phyloP scores from a whole-genome alignment of 2,329 filamentous ascomycete species.

The Cytospora piceae region DNA sequence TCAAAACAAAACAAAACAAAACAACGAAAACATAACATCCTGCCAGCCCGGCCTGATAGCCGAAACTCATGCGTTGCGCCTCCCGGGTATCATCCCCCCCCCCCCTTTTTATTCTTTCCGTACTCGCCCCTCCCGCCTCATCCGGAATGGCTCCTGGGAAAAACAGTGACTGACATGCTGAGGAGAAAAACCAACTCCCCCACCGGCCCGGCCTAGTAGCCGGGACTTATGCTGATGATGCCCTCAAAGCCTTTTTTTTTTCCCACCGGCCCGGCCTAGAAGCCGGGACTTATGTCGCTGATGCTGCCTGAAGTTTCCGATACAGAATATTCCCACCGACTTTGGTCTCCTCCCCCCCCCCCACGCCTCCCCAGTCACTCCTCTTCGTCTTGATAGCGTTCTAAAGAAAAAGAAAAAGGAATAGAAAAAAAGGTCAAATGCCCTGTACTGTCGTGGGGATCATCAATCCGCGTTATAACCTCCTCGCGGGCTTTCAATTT shows the following conservation, averaged over 20 bases:
- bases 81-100: background rate
- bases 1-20: background rate
- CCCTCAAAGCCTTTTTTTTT: no score
- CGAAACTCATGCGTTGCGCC: conserved; percentile 13
- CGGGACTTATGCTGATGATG: conserved; percentile 14
- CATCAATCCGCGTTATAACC: background rate
- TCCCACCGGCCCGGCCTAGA: background rate
- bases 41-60: conserved; percentile 6
- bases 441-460: background rate
- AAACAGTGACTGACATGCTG: background rate
- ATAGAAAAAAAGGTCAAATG: no score
- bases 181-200: conserved; percentile 5
- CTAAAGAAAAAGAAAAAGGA: background rate
- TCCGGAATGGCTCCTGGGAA: conserved; percentile 7
- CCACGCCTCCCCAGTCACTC: no score
- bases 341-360: background rate
- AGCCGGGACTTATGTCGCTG: conserved; percentile 18
- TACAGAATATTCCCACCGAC: conserved; percentile 3
- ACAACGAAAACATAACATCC: background rate
- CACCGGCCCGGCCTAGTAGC: conserved; percentile 22
- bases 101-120: background rate
- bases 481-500: background rate
- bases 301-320: background rate
- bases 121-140: background rate
- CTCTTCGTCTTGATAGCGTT: conserved; percentile 4